Percentiles rank a stretch among this genome's conserved stretches.
Conservation (phyloP, 2,329 filamentous ascomycete genomes). For the Aschersonia sp. region DNA sequence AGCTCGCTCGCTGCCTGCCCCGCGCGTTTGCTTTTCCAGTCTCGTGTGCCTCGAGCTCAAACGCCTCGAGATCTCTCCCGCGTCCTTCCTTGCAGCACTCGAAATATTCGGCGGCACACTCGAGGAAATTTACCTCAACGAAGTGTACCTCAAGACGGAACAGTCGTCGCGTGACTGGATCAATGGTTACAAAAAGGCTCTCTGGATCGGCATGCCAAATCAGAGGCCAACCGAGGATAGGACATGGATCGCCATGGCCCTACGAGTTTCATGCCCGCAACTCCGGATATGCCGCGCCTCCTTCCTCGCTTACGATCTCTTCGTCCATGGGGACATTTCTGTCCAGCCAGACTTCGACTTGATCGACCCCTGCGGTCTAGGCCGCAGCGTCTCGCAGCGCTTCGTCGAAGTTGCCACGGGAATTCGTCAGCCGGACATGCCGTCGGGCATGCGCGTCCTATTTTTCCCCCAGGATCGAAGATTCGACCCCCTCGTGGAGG, state of each 20-base stretch:
- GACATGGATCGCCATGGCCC: conserved; percentile 26
- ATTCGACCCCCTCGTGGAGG: conserved; percentile 11
- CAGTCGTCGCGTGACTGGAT: conserved; percentile 19
- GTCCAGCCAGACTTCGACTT: conserved; percentile 20
- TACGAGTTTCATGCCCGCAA: conserved; percentile 20
- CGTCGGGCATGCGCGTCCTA: conserved; percentile 17
- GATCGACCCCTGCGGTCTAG: conserved; percentile 24
- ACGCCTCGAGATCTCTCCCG: conserved; percentile 22
- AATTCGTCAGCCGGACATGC: conserved; percentile 19
- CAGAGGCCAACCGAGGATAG: conserved; percentile 19
- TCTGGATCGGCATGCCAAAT: conserved; percentile 33
- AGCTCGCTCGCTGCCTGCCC: conserved; percentile 21
- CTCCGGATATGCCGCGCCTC: conserved; percentile 28
- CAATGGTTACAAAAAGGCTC: conserved; percentile 16
- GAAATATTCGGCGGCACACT: conserved; percentile 23
- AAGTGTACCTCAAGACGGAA: conserved; percentile 28
- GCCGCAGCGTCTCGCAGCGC: conserved; percentile 26
- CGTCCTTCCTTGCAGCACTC: conserved; percentile 18
- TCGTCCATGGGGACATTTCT: conserved; percentile 17
- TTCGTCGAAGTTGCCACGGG: conserved; percentile 31
- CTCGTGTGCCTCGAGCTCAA: conserved; percentile 30
- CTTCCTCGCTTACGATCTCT: conserved; percentile 28
- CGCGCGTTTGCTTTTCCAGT: conserved; percentile 19
- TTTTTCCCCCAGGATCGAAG: conserved; percentile 16
- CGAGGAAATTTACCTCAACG: conserved; percentile 29